Percentiles rank a stretch among this genome's conserved stretches.
Conservation (phyloP, 768 basidiomycete genomes). For the Xerocomus brunneocitrinus region DNA sequence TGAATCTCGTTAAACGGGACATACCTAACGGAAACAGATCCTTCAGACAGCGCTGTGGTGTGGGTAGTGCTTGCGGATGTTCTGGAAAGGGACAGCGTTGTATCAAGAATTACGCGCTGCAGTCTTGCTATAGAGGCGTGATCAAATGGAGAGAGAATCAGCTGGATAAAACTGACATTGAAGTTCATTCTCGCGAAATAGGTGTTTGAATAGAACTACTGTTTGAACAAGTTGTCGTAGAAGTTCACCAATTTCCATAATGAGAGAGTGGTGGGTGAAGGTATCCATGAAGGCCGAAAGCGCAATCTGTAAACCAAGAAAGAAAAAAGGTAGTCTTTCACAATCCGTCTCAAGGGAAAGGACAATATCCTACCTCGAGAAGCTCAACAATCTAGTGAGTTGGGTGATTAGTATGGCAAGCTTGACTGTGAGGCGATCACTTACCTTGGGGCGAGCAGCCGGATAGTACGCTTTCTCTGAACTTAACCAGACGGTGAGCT, state of each 20-base stretch:
- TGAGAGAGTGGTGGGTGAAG: slow-evolving; percentile 3
- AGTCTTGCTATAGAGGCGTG: slow-evolving; percentile 16
- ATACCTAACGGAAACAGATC: slow-evolving; percentile 4
- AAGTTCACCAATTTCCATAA: slow-evolving; percentile 3
- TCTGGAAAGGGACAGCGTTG: slow-evolving; percentile 1
- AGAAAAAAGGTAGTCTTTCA: background rate
- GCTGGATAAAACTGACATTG: slow-evolving; percentile 13
- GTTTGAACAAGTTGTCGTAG: slow-evolving; percentile 17
- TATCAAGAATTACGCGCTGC: slow-evolving; percentile 12
- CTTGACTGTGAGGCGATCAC: slow-evolving; percentile 6
- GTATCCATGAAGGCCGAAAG: slow-evolving; percentile 12
- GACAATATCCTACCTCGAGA: slow-evolving; percentile 37
- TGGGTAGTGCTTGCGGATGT: background rate
- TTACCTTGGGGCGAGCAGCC: slow-evolving; percentile 45
- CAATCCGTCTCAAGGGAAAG: background rate
- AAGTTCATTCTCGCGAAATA: slow-evolving; percentile 22
- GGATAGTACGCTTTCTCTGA: slow-evolving; percentile 51
- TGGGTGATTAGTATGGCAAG: slow-evolving; percentile 2
- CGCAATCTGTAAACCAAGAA: slow-evolving; percentile 19
- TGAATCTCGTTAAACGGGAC: slow-evolving; percentile 11
- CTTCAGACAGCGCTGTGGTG: background rate
- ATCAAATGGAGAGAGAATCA: background rate
- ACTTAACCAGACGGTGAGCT: slow-evolving; percentile 42
- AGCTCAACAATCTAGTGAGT: slow-evolving; percentile 46
- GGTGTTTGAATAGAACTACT: slow-evolving; percentile 17